Conservation (phyloP, 2,329 filamentous ascomycete genomes). For the Pseudogymnoascus pannorum region DNA sequence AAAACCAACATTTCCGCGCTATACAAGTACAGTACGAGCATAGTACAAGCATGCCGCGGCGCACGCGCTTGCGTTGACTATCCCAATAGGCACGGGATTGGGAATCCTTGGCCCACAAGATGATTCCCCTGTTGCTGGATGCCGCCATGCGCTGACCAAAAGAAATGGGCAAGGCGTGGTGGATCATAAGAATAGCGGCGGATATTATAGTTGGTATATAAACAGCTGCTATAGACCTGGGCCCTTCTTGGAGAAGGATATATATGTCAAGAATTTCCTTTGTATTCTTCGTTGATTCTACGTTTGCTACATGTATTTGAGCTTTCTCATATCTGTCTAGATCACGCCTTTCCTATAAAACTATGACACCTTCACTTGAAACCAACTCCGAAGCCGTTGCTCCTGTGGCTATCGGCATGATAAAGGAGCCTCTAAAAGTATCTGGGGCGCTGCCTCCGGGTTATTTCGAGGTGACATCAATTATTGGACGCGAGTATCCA, state of each 20-base stretch:
- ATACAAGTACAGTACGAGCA: neutral
- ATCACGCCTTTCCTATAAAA: neutral
- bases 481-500: conserved; percentile 10
- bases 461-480: conserved; percentile 5
- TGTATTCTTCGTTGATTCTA: neutral
- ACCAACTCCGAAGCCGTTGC: neutral
- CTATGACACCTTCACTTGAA: neutral
- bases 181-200: neutral
- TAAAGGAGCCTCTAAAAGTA: conserved; percentile 8
- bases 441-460: neutral
- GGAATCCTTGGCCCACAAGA: neutral
- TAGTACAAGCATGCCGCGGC: neutral
- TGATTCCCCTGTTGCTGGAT: neutral
- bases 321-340: neutral
- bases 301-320: neutral
- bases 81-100: neutral
- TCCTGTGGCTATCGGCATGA: neutral
- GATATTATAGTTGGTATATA: neutral
- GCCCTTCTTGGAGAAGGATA: neutral
- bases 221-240: neutral
- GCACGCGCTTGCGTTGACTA: neutral
- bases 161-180: neutral
- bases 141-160: neutral
- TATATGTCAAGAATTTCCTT: neutral
- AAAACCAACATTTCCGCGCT: neutral